Evolutionary conservation across 1,284 basidiomycete genomes (phyloP).

Genomic region (Singerocomus rubriflavus): DNA sequence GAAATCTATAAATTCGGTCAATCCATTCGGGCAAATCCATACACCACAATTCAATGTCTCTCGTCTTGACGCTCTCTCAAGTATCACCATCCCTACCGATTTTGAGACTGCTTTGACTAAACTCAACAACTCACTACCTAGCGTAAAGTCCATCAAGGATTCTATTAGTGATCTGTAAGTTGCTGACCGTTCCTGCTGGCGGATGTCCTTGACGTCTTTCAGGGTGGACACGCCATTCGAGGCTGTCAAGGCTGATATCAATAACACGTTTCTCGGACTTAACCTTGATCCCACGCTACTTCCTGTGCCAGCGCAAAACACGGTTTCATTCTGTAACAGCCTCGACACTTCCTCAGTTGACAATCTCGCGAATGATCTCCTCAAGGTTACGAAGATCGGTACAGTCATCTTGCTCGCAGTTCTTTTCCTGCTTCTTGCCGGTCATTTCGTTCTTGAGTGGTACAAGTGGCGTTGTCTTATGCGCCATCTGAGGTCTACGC

Average conservation of each 20-base stretch:
- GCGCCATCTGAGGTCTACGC: constrained; percentile 61
- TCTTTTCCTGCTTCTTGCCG: constrained; percentile 60
- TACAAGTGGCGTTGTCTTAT: constrained; percentile 75
- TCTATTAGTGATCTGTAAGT: constrained; percentile 71
- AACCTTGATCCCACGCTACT: constrained; percentile 68
- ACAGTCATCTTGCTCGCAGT: constrained; percentile 65
- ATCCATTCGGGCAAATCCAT: constrained; percentile 62
- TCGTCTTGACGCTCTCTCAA: constrained; percentile 67
- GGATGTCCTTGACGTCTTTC: constrained; percentile 16
- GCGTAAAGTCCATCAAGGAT: constrained; percentile 71
- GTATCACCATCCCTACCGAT: constrained; percentile 78
- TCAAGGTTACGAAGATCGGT: constrained; percentile 75
- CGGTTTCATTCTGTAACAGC: constrained; percentile 66
- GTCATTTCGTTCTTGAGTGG: constrained; percentile 71
- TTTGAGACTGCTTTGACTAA: constrained; percentile 71
- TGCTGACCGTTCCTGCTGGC: background rate
- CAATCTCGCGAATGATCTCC: constrained; percentile 72
- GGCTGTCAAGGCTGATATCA: constrained; percentile 81
- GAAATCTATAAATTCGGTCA: constrained; percentile 67
- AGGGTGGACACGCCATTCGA: constrained; percentile 87
- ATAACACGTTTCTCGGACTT: constrained; percentile 74
- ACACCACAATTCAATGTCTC: constrained; percentile 73
- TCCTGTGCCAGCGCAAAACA: constrained; percentile 68
- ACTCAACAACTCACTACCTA: constrained; percentile 82
- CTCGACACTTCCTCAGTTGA: constrained; percentile 85